Evolutionary conservation across 768 basidiomycete species (phyloP), one percentile per base, ranked within the genome.

Genomic region (Favolaschia claudopus): DNA sequence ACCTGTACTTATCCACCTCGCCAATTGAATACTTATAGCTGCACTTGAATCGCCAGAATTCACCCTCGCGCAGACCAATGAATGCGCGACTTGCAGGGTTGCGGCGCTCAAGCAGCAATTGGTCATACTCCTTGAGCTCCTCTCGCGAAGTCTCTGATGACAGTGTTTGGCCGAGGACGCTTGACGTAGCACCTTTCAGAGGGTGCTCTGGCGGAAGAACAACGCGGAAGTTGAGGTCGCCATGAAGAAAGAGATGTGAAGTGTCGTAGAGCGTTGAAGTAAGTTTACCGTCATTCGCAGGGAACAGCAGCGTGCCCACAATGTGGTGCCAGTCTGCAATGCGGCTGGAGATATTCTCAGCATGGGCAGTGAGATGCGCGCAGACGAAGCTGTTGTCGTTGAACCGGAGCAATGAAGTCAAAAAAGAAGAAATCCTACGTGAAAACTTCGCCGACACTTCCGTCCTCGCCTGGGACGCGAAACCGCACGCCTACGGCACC

Each of bases 201-300:
- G 83, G 75, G 68, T 88, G 82, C 22, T 81, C 74, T 40, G 80
- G 62, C 1, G 92, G 88, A 15, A 89, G 65, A n/a, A 82, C 78
- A 15, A 99, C 73, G 15, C 95, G 87, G 74, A 95, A 97, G 74
- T 98, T 98, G 61, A 97, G 84, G 74, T 98, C 96, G 7, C 96
- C 96, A 31, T 97, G 82, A 71, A 97, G 82, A 81, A 98, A 97
- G 1, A 97, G 81, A 72, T 98, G 93, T 13, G 93, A 93, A 0
- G 95, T 91, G 39, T 87, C 80, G 77, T 92, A 95, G 42, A 98
- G 83, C 12, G 87, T 89, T 44, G n/a, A n/a, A n/a, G 86, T 85
- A 6, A 79, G 75, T 12, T 62, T 55, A 25, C 66, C 67, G 9
- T 75, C 70, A 3, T 77, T 73, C 3, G 74, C 72, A 2, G 85